These are phyloP conservation scores for Exophiala oligosperma DNA, from an alignment of 2,329 filamentous ascomycete species.

Conservation along the genomic window DNA sequence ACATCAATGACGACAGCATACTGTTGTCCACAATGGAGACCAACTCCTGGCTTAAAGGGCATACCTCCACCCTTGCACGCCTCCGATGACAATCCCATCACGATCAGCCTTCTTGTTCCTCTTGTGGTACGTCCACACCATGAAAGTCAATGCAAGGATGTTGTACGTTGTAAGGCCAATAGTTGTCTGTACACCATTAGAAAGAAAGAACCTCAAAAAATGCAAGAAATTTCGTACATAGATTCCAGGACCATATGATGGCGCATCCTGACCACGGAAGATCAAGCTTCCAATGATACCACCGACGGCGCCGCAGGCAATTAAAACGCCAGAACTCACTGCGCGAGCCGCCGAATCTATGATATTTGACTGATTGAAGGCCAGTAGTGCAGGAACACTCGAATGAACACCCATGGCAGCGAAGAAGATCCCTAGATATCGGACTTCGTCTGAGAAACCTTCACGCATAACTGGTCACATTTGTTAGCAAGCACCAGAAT, in stretches of 20 bases:
- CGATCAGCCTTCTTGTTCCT: constrained; percentile 12
- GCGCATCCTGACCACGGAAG: constrained; percentile 54
- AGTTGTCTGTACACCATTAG: constrained; percentile 1
- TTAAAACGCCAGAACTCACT: constrained; percentile 62
- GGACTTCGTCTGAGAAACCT: constrained; percentile 7
- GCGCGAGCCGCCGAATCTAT: constrained; percentile 31
- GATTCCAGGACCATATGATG: constrained; percentile 36
- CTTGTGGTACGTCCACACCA: constrained; percentile 7
- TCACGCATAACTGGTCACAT: constrained; percentile 6
- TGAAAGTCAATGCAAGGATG: constrained; percentile 5
- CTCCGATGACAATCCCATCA: constrained; percentile 3
- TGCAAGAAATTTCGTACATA: neutral
- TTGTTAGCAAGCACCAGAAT: neutral
- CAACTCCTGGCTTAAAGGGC: neutral
- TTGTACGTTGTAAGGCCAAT: constrained; percentile 12
- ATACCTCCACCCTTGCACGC: constrained; percentile 14
- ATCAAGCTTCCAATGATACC: constrained; percentile 74
- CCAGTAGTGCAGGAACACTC: constrained; percentile 34
- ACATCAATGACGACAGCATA: no score
- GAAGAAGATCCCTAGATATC: constrained; percentile 16
- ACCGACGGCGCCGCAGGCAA: constrained; percentile 59
- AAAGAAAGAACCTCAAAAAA: neutral
- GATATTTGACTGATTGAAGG: constrained; percentile 36
- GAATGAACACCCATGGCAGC: constrained; percentile 13
- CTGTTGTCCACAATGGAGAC: neutral